Evolutionary conservation across 441 rosid species (phyloP).

Genomic region (Aquilaria agallochum): DNA sequence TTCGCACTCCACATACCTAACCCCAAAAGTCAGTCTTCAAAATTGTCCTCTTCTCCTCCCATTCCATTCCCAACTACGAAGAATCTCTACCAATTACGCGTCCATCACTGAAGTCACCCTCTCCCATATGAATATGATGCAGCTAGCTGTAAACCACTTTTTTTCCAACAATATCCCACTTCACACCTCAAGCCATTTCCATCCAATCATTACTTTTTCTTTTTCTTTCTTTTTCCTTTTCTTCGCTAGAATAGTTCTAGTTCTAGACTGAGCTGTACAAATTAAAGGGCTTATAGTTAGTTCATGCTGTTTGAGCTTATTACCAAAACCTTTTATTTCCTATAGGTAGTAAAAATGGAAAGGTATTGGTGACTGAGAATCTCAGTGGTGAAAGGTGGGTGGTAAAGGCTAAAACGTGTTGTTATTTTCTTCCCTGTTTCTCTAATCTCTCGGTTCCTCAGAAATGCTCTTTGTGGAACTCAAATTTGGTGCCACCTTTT

Average conservation of each 20-base stretch:
- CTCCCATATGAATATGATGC: slow-evolving; percentile 2
- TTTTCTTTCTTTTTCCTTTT: neutral
- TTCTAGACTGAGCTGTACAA: slow-evolving; percentile 28
- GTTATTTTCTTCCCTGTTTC: slow-evolving; percentile 3
- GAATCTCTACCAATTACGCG: slow-evolving; percentile 14
- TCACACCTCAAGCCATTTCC: slow-evolving; percentile 13
- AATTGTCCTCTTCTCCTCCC: slow-evolving; percentile 10
- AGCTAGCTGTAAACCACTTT: slow-evolving; percentile 28
- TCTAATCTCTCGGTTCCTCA: slow-evolving; percentile 12
- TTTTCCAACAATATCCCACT: neutral
- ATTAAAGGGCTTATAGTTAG: neutral
- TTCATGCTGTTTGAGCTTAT: slow-evolving; percentile 13
- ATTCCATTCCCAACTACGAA: slow-evolving; percentile 7
- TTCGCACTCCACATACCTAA: slow-evolving; percentile 5
- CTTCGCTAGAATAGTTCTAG: neutral
- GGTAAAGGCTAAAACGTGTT: neutral
- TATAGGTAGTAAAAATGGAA: neutral
- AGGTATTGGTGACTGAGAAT: slow-evolving; percentile 5
- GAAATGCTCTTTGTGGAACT: slow-evolving; percentile 76
- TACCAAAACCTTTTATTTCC: slow-evolving; percentile 10
- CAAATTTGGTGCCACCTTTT: slow-evolving; percentile 65
- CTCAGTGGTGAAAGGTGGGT: neutral
- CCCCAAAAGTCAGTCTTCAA: slow-evolving; percentile 4
- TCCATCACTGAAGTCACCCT: slow-evolving; percentile 12
- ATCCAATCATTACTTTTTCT: neutral